A percentile compares a stretch with the other conserved stretches of the same genome.
Evolutionary conservation across 2,329 filamentous ascomycete genomes (phyloP).

Genomic region (Fusarium mundagurra): DNA sequence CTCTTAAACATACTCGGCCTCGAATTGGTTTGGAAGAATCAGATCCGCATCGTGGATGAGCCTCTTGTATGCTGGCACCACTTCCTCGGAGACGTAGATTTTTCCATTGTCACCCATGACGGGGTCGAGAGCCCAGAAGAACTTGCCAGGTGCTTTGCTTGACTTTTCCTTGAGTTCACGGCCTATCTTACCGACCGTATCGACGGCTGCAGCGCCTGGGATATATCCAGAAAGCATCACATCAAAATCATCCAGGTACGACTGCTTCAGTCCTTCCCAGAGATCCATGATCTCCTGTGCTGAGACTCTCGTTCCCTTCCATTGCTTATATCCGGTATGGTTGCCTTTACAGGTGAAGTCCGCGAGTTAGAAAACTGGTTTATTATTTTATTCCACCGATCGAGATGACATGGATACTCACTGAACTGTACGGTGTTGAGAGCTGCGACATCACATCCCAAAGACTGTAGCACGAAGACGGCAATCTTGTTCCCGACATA

Average conservation of each 20-base stretch:
- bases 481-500: conserved; percentile 99
- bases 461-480: conserved; percentile 89
- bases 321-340: conserved; percentile 90
- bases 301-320: conserved; percentile 84
- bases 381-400: neutral
- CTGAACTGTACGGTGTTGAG: conserved; percentile 98
- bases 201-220: conserved; percentile 84
- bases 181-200: conserved; percentile 85
- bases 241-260: conserved; percentile 87
- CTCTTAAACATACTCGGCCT: conserved; percentile 78
- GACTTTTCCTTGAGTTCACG: conserved; percentile 78
- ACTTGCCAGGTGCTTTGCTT: conserved; percentile 72
- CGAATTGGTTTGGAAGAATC: conserved; percentile 96
- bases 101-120: conserved; percentile 98
- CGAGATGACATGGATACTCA: conserved; percentile 57
- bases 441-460: conserved; percentile 93
- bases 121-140: conserved; percentile 98
- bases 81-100: conserved; percentile 90
- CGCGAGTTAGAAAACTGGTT: conserved; percentile 6
- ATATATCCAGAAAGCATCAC: conserved; percentile 96
- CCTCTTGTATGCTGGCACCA: conserved; percentile 88
- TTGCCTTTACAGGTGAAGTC: conserved; percentile 71
- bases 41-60: conserved; percentile 85
- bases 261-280: conserved; percentile 85
- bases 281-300: conserved; percentile 85